Evolutionary conservation across 108 stramenopile species (phyloP).

Genomic region (Skeletonema costatum): DNA sequence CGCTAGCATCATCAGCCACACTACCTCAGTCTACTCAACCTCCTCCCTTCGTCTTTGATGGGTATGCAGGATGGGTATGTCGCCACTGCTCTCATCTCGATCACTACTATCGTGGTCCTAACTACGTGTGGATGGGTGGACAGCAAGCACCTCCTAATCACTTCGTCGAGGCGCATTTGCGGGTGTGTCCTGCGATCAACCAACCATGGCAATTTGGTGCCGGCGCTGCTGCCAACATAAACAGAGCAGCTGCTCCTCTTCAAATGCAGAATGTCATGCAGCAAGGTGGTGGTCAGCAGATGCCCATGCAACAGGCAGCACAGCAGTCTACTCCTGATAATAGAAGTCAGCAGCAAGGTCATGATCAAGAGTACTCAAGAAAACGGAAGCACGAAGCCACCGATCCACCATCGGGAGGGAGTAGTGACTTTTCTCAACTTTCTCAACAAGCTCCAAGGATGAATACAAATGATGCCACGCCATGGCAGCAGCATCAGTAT

Average conservation of each 20-base stretch:
- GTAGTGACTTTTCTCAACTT: neutral
- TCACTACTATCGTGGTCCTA: conserved; percentile 39
- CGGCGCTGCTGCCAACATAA: neutral
- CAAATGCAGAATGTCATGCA: conserved; percentile 1
- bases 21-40: conserved; percentile 5
- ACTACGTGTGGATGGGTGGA: conserved; percentile 41
- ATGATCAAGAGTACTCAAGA: neutral
- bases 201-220: neutral
- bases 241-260: neutral
- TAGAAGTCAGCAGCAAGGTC: neutral
- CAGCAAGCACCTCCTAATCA: conserved; percentile 43
- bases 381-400: neutral
- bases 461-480: conserved; percentile 8
- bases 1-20: neutral
- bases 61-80: conserved; percentile 48
- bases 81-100: conserved; percentile 40
- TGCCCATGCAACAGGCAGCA: neutral
- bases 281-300: neutral
- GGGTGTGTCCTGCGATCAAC: conserved; percentile 39
- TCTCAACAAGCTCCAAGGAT: conserved; percentile 2
- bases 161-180: conserved; percentile 40
- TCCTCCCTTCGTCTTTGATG: conserved; percentile 44
- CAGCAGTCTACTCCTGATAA: neutral
- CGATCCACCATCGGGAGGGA: conserved; percentile 4
- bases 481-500: neutral